These are phyloP conservation scores for Aureoboletus auriporus DNA, from an alignment of 768 basidiomycete species.

Conservation along the genomic window DNA sequence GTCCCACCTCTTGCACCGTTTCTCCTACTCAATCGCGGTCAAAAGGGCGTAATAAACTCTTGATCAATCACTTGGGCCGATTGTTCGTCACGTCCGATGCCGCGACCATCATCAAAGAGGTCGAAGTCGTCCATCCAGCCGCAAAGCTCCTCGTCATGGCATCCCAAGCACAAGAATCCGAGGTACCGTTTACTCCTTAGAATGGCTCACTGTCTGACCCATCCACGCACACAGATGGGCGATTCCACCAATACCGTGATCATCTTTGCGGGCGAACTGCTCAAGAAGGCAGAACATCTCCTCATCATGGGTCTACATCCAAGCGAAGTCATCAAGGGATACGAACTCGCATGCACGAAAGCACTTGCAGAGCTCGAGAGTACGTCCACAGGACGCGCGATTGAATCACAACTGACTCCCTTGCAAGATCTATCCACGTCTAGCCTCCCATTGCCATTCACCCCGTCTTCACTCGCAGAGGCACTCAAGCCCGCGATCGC, in stretches of 20 bases:
- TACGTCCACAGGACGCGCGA: slow-evolving; percentile 40
- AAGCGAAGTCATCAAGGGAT: slow-evolving; percentile 92
- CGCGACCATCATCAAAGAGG: slow-evolving; percentile 95
- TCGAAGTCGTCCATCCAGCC: slow-evolving; percentile 98
- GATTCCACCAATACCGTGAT: slow-evolving; percentile 95
- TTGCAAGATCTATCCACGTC: slow-evolving; percentile 62
- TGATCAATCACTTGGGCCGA: slow-evolving; percentile 95
- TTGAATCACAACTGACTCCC: slow-evolving; percentile 12
- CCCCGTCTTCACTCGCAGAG: slow-evolving; percentile 59
- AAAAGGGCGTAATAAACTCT: slow-evolving; percentile 89
- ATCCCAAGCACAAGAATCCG: slow-evolving; percentile 91
- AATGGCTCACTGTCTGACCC: neutral
- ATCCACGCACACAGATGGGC: slow-evolving; percentile 66
- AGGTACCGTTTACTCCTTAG: slow-evolving; percentile 48
- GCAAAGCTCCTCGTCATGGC: slow-evolving; percentile 99
- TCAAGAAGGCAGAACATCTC: slow-evolving; percentile 90
- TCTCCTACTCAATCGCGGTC: slow-evolving; percentile 4
- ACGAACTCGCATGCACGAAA: slow-evolving; percentile 85
- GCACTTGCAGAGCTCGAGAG: slow-evolving; percentile 87
- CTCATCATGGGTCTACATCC: slow-evolving; percentile 97
- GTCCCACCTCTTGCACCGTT: slow-evolving; percentile 22
- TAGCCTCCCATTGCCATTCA: slow-evolving; percentile 68
- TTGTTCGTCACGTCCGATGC: slow-evolving; percentile 99
- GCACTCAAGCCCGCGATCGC: slow-evolving; percentile 92
- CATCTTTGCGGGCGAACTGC: slow-evolving; percentile 91